Percentiles rank a stretch among this genome's conserved stretches.
phyloP scores from a whole-genome alignment of 495 filamentous ascomycete species.

The Evansstolkia leycettana region DNA sequence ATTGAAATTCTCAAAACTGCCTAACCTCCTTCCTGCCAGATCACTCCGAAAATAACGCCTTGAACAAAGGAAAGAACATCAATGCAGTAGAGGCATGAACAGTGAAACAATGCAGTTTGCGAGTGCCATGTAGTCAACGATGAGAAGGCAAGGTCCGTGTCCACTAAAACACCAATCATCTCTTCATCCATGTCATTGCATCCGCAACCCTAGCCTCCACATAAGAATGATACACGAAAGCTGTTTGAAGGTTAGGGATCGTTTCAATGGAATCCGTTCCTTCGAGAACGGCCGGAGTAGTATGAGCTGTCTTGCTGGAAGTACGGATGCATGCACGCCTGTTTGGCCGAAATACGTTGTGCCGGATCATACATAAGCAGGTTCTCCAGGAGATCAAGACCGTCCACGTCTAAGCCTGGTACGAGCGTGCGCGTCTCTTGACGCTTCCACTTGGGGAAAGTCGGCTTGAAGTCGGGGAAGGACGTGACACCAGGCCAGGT shows the following conservation, averaged over 20 bases:
- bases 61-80: conserved; percentile 17
- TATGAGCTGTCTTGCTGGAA: conserved; percentile 58
- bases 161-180: no score
- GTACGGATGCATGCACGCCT: conserved; percentile 85
- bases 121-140: no score
- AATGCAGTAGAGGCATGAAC: conserved; percentile 1
- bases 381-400: conserved; percentile 77
- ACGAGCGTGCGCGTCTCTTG: conserved; percentile 48
- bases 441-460: conserved; percentile 91
- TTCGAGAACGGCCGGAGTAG: conserved; percentile 34
- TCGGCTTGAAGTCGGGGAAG: conserved; percentile 94
- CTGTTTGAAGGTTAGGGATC: not conserved
- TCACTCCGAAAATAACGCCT: conserved; percentile 29
- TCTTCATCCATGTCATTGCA: no score
- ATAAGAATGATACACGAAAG: no score
- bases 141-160: no score
- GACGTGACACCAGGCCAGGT: conserved; percentile 94
- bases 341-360: conserved; percentile 87
- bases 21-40: conserved; percentile 19
- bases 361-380: conserved; percentile 94
- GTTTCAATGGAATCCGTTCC: conserved; percentile 30
- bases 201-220: no score
- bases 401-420: conserved; percentile 55
- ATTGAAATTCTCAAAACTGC: no score
- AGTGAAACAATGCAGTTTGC: conserved; percentile 5